Evolutionary conservation across 108 stramenopile species (phyloP).

Genomic region (Conticribra weissflogii): DNA sequence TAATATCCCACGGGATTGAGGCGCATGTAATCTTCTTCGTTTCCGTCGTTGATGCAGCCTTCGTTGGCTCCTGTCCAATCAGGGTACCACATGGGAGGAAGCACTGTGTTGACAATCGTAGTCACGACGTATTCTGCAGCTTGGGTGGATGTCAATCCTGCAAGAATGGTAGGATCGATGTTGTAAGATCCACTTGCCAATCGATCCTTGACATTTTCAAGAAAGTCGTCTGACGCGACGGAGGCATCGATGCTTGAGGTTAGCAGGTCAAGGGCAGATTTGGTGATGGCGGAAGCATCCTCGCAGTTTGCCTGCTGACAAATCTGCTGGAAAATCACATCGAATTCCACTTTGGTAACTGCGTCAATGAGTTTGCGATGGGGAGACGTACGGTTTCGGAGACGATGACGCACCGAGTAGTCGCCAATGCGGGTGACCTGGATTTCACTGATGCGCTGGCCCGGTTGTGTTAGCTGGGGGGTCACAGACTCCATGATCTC

Average conservation of each 20-base stretch:
- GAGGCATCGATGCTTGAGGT: not conserved
- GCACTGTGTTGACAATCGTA: not conserved
- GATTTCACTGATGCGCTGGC: not conserved
- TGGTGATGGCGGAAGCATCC: not conserved
- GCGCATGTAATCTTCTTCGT: constrained; percentile 2
- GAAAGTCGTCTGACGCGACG: not conserved
- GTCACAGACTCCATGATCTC: not conserved
- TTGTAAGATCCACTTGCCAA: too few species aligned
- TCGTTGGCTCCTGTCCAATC: not conserved
- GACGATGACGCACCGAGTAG: too few species aligned
- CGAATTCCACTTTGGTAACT: not conserved
- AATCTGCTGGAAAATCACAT: not conserved
- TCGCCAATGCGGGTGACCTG: not conserved
- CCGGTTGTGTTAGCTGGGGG: not conserved
- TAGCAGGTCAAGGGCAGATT: not conserved
- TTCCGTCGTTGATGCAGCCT: not conserved
- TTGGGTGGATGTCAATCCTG: too few species aligned
- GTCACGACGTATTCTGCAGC: too few species aligned
- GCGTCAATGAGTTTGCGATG: not conserved
- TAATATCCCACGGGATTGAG: not conserved
- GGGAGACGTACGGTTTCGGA: too few species aligned
- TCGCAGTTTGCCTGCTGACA: not conserved
- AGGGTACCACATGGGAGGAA: not conserved
- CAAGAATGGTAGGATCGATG: too few species aligned
- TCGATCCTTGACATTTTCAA: not conserved